Base-by-base conservation (phyloP, 306 rosid genomes). In the Begonia loranthoides region DNA sequence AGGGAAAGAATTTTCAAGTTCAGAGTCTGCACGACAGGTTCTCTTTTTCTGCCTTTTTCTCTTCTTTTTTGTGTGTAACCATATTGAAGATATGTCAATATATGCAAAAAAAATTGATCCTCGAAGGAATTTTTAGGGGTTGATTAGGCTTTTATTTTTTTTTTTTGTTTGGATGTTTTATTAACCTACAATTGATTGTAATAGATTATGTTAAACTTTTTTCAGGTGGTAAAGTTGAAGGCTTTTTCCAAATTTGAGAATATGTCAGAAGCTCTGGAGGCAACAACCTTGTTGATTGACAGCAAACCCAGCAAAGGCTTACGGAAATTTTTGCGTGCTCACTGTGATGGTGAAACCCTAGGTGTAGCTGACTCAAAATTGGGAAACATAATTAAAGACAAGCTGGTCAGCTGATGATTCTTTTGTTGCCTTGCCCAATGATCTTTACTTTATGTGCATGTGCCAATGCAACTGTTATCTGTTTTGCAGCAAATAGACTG, bases 311-410 rank as follows among this genome's bases (percentile, higher is more conserved):
- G 88, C 69, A 90, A 90, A 70, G 93, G 92, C 41, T 66, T 90
- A 24, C 94, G 94, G 49, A 90, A 86, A 72, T 86, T 90, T 66
- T 71, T 90, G 53, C 82, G 90, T 13, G 70, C 71, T 16, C 84
- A 90, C 51, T 90, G 96, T 56, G 73, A 73, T 39, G 82, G 82
- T 33, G 99, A 90, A 61, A 72, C 74, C 0, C 62, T 90, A 13
- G 99, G 77, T 15, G 99, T 90, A 1, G 84, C 96, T 12, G 94
- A 90, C 64, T 86, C 99, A 3, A 90, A 86, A 73, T 93, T 90
- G 40, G 96, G 96, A 66, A 80, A 65, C 55, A 49, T 80, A 45
- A 83, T 90, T 5, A 90, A 90, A 71, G 99, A 86, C 50, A 90
- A 90, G 69, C 60, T 90, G 84, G 99, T 90, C 41, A 50, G 79